Base-by-base conservation (phyloP, 345 rosid genomes). In the Fremontodendron californicum region DNA sequence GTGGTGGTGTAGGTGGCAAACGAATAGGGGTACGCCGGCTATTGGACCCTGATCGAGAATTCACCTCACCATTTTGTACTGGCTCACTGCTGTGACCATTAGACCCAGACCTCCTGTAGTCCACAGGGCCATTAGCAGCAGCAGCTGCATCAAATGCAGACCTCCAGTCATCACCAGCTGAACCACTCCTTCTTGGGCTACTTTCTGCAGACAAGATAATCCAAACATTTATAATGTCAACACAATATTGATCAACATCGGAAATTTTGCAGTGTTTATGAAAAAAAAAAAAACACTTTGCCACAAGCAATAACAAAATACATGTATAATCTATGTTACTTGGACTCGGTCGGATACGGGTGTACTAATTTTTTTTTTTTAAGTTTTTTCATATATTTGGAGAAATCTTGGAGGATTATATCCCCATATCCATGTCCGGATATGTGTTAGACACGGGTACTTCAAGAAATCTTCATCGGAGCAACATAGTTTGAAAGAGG, bases 121-220 rank as follows among this genome's bases (percentile, higher is more conserved):
- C 86, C 39, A 74, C 78, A 4, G 86, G 75, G 45, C 97, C 98
- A 79, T 85, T 61, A 31, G 39, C 83, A 12, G 39, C 83, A 12
- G 91, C 98, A 6, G 97, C 97, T 1, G 98, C 88, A 5, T 91
- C 89, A 31, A 94, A 94, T 33, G 98, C 98, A 42, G 89, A 85
- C 82, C 93, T 91, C 98, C 98, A 94, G 79, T 93, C 98, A 57
- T 94, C 98, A 12, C 91, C 95, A 6, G 90, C 58, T 10, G 88
- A 79, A 1, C 87, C 91, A 76, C 75, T 84, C 37, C 85, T 82
- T 86, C 93, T 88, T 2, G 98, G 97, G 84, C 98, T 94, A 78
- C 90, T 89, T 71, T 93, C 98, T 94, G 93, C 69, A 40, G 61
- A 78, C 31, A 43, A 55, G 19, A 46, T 31, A 10, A 63, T n/a